These are phyloP conservation scores for Chamaecyparis obtusa DNA, from an alignment of 75 land plant genomes.

Conservation along the genomic window DNA sequence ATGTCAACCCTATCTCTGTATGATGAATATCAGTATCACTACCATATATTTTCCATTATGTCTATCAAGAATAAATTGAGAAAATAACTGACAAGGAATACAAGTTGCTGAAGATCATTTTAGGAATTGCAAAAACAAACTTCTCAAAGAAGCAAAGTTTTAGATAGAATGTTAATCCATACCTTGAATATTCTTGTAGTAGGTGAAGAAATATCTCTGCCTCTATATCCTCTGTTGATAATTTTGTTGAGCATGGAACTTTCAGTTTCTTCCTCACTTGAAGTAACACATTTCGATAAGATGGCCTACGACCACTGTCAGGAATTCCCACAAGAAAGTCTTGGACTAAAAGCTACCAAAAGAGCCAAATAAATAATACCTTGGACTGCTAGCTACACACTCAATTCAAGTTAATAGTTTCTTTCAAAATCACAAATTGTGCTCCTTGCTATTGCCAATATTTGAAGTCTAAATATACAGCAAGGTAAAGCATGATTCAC, in stretches of 20 bases:
- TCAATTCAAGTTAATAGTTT: not conserved
- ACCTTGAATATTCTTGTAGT: conserved; percentile 77
- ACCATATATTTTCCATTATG: not conserved
- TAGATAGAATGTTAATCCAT: not conserved
- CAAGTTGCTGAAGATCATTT: not conserved
- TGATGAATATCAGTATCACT: not conserved
- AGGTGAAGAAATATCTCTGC: conserved; percentile 90
- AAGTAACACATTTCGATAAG: conserved; percentile 81
- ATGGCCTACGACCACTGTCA: conserved; percentile 90
- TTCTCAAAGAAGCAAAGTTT: not conserved
- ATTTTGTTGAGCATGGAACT: conserved; percentile 78
- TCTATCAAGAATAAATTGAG: not conserved
- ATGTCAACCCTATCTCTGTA: not conserved
- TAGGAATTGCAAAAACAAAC: not conserved
- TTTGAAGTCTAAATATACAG: not conserved
- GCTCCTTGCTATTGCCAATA: not conserved
- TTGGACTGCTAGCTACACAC: conserved; percentile 1
- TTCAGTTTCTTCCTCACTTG: conserved; percentile 69
- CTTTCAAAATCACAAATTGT: not conserved
- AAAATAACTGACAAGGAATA: not conserved
- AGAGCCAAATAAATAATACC: not conserved
- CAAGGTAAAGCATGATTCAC: not conserved
- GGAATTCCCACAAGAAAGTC: not conserved
- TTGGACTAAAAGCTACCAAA: not conserved
- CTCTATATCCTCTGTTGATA: conserved; percentile 89